Evolutionary conservation across 495 filamentous ascomycete genomes (phyloP).

Genomic region (Aspergillus indologenus): DNA sequence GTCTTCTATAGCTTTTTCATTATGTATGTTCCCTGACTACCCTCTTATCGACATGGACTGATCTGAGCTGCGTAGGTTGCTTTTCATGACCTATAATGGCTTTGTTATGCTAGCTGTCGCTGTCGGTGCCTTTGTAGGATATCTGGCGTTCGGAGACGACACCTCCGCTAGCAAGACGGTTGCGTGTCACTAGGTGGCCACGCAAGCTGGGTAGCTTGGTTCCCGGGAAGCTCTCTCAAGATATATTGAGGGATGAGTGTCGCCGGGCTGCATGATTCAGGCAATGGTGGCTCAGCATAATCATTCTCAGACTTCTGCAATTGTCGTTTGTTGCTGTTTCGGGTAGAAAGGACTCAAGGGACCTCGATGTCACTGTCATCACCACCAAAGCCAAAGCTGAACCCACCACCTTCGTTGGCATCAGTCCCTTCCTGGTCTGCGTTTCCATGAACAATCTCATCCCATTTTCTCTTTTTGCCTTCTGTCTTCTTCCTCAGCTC

Average conservation of each 20-base stretch:
- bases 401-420: constrained; percentile 52
- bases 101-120: constrained; percentile 93
- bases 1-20: constrained; percentile 99
- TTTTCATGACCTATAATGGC: constrained; percentile 99
- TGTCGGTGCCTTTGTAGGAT: constrained; percentile 84
- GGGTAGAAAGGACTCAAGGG: constrained; percentile 28
- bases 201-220: background rate
- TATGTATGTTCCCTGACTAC: constrained; percentile 68
- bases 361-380: constrained; percentile 58
- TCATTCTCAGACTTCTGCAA: background rate
- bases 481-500: constrained; percentile 61
- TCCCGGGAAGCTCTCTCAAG: background rate
- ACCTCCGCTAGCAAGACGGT: constrained; percentile 73
- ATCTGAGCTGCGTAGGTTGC: constrained; percentile 61
- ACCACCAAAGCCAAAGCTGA: constrained; percentile 81
- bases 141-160: constrained; percentile 71
- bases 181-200: constrained; percentile 71
- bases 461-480: constrained; percentile 82
- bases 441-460: constrained; percentile 58
- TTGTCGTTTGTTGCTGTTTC: background rate
- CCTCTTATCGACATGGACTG: background rate
- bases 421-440: constrained; percentile 40
- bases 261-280: background rate
- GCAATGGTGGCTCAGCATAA: background rate
- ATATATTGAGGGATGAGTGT: background rate